Conservation (phyloP, 306 rosid species). For the Luffa aegyptiaca region DNA sequence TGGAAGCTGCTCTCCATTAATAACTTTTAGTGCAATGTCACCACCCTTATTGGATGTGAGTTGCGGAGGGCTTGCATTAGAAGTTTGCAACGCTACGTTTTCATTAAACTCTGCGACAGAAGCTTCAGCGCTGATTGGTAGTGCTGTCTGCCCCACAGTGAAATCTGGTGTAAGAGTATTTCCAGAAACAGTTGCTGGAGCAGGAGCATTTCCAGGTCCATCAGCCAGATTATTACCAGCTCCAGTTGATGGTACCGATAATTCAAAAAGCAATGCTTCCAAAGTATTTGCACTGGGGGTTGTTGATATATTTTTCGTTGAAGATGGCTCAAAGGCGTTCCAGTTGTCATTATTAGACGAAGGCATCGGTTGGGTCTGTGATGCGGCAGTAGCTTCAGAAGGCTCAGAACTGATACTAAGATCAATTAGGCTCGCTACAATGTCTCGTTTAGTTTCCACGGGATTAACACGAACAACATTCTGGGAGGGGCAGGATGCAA, state of each 20-base stretch:
- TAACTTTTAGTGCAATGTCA: conserved; percentile 2
- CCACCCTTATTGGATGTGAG: conserved; percentile 3
- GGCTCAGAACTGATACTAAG: conserved; percentile 21
- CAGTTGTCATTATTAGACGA: conserved; percentile 29
- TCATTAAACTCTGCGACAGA: conserved; percentile 17
- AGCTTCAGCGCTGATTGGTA: conserved; percentile 12
- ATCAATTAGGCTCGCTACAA: conserved; percentile 31
- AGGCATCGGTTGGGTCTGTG: conserved; percentile 25
- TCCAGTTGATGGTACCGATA: conserved; percentile 33
- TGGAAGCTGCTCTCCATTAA: conserved; percentile 15
- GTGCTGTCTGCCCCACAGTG: conserved; percentile 16
- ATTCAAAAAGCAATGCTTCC: conserved; percentile 46
- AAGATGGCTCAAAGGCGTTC: conserved; percentile 32
- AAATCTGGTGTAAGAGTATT: conserved; percentile 17
- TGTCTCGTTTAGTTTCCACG: conserved; percentile 13
- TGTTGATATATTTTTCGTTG: conserved; percentile 16
- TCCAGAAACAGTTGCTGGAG: conserved; percentile 16
- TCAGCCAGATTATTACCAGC: conserved; percentile 12
- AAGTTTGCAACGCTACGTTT: conserved; percentile 20
- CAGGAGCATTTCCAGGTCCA: conserved; percentile 14
- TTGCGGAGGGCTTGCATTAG: conserved; percentile 18
- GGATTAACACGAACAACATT: conserved; percentile 19
- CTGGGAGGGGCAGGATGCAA: conserved; percentile 13
- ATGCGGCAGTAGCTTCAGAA: conserved; percentile 13
- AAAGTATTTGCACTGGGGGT: conserved; percentile 25